These are phyloP conservation scores for Xylariaceae sp. DNA, from an alignment of 2,329 filamentous ascomycete species.

Conservation along the genomic window DNA sequence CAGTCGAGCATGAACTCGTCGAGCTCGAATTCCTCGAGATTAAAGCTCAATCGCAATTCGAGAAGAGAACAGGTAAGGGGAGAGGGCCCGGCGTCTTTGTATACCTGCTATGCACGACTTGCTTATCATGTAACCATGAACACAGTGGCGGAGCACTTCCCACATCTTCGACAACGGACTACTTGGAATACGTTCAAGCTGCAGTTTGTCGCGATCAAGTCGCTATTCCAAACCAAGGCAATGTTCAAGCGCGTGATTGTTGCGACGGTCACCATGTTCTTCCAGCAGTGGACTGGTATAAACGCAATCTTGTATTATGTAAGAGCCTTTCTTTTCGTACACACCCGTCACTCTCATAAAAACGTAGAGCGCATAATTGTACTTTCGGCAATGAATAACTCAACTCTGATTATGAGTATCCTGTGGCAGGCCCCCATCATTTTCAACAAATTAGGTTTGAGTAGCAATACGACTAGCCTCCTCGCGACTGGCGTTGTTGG, in stretches of 20 bases:
- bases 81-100: no score
- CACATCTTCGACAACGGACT: slow-evolving; percentile 57
- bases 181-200: slow-evolving; percentile 62
- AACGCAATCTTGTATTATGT: slow-evolving; percentile 53
- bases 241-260: slow-evolving; percentile 66
- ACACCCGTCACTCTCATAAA: no score
- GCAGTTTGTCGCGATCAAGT: slow-evolving; percentile 63
- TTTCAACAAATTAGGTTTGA: slow-evolving; percentile 62
- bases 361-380: not conserved
- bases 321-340: not conserved
- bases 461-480: slow-evolving; percentile 47
- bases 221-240: slow-evolving; percentile 59
- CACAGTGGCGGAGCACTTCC: slow-evolving; percentile 60
- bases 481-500: slow-evolving; percentile 69
- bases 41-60: slow-evolving; percentile 72
- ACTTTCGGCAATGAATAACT: not conserved
- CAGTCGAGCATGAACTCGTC: slow-evolving; percentile 62
- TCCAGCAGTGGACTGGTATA: slow-evolving; percentile 51
- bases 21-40: slow-evolving; percentile 79
- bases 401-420: not conserved
- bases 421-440: slow-evolving; percentile 64
- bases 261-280: slow-evolving; percentile 60
- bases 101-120: not conserved
- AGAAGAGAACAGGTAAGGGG: slow-evolving; percentile 55
- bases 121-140: not conserved